A percentile compares a stretch with the other conserved stretches of the same genome.
Evolutionary conservation across 116 monocot genomes (phyloP).

Genomic region (Cymodocea nodosa): DNA sequence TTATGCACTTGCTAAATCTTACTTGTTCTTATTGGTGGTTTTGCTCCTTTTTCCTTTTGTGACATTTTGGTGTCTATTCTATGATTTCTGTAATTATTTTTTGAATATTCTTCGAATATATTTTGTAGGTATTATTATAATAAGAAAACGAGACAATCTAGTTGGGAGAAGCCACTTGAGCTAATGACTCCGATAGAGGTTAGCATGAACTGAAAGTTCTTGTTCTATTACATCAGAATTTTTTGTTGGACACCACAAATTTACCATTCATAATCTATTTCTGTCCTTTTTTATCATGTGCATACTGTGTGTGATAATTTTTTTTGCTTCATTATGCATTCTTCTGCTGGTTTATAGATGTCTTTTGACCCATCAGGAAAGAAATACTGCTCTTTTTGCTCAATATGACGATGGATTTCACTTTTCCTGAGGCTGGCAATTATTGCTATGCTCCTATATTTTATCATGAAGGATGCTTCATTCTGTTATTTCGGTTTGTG

Average conservation of each 20-base stretch:
- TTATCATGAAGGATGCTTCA: constrained; percentile 8
- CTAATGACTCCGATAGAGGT: constrained; percentile 96
- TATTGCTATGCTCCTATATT: constrained; percentile 33
- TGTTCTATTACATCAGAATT: constrained; percentile 19
- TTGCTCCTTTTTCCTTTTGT: too few relatives aligned
- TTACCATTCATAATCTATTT: too few relatives aligned
- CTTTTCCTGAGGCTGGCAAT: constrained; percentile 42
- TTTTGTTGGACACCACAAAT: too few relatives aligned
- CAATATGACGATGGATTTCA: constrained; percentile 51
- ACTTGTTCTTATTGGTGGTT: too few relatives aligned
- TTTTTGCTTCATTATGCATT: constrained; percentile 23
- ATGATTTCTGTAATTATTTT: background rate
- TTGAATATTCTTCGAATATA: too few relatives aligned
- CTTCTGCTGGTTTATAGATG: constrained; percentile 50
- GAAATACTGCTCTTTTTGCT: constrained; percentile 39
- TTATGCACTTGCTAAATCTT: background rate
- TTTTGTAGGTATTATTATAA: constrained; percentile 80
- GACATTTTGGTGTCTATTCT: too few relatives aligned
- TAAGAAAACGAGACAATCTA: constrained; percentile 86
- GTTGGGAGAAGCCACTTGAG: constrained; percentile 93
- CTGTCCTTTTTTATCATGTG: too few relatives aligned
- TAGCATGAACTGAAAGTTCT: constrained; percentile 19
- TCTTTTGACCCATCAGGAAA: constrained; percentile 54
- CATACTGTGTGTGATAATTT: too few relatives aligned
- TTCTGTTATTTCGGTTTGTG: background rate